Evolutionary conservation across 108 stramenopile genomes (phyloP), one percentile per base, ranked within the genome.

Genomic region (Thalassiosira profunda): DNA sequence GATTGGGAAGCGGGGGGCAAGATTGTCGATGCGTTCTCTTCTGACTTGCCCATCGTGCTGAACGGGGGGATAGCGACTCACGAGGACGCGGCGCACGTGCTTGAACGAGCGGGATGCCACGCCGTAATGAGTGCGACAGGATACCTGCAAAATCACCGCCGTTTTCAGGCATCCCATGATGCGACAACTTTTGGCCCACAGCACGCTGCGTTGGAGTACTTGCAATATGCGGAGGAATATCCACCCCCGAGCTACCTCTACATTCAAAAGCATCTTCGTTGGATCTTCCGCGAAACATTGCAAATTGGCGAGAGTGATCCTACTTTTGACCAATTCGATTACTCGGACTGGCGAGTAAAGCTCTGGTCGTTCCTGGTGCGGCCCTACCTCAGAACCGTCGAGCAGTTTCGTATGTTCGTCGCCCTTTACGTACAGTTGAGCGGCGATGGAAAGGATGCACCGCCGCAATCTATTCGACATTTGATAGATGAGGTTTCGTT

Each of bases 311-410:
- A 54, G 10, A 21, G 70, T 44, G 64, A 79, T 43, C 45, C 64
- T 28, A 36, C 52, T 2, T 68, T 75, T 40, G 48, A 65, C 14
- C 52, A 49, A 18, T 28, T 30, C 1, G 44, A 80, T 48, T 81
- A 60, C 37, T 40, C 70, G 1, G 76, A 81, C 43, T 79, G 80
- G 71, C 64, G 78, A 45, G 72, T 77, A 2, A 77, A 78, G 8
- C 41, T 86, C 15, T 86, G 86, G 86, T 53, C 72, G 0, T 82
- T 86, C 48, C 57, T 86, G 20, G 83, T 80, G 15, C 80, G 86
- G 47, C 78, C 86, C 15, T 86, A 76, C 58, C 25, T 86, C 12
- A 40, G 62, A 20, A 72, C 20, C 23, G 23, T 79, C 24, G 63
- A 82, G 30, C 86, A 86, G 37, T 86, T 82, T 71, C 70, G 86